Evolutionary conservation across 495 filamentous ascomycete species (phyloP).

Genomic region (Achaetomiella virescens): DNA sequence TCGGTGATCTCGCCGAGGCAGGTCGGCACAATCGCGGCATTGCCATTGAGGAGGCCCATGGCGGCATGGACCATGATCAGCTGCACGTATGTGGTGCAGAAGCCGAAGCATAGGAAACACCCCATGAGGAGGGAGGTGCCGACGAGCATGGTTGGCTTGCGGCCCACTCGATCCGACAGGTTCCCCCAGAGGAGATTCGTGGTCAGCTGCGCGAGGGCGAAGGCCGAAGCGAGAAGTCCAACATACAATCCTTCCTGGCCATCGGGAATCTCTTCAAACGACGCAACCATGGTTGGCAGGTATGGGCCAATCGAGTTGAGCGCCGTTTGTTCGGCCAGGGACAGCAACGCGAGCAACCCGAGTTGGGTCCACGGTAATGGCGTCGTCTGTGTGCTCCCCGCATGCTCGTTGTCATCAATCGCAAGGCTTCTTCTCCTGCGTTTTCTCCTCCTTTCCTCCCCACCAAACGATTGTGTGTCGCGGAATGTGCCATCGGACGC

Average conservation of each 20-base stretch:
- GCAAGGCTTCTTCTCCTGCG: neutral
- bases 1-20: constrained; percentile 94
- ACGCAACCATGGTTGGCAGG: constrained; percentile 82
- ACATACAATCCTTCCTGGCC: constrained; percentile 80
- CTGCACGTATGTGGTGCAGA: constrained; percentile 75
- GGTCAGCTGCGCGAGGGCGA: constrained; percentile 83
- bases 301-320: constrained; percentile 97
- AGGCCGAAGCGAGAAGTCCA: constrained; percentile 79
- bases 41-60: constrained; percentile 92
- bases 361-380: constrained; percentile 82
- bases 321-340: constrained; percentile 89
- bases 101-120: constrained; percentile 83
- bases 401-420: constrained; percentile 1
- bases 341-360: constrained; percentile 76
- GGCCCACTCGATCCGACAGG: constrained; percentile 79
- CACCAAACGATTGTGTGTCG: neutral
- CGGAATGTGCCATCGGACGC: neutral
- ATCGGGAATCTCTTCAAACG: constrained; percentile 70
- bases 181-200: constrained; percentile 96
- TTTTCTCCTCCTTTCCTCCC: neutral
- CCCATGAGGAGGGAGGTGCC: constrained; percentile 74
- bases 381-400: constrained; percentile 39
- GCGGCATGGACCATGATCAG: constrained; percentile 76
- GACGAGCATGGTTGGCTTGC: constrained; percentile 85
- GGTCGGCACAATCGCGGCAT: constrained; percentile 78